Percentiles rank a stretch among this genome's conserved stretches.
Conservation (phyloP, 495 filamentous ascomycete genomes). For the Mytilinidion resinicola region DNA sequence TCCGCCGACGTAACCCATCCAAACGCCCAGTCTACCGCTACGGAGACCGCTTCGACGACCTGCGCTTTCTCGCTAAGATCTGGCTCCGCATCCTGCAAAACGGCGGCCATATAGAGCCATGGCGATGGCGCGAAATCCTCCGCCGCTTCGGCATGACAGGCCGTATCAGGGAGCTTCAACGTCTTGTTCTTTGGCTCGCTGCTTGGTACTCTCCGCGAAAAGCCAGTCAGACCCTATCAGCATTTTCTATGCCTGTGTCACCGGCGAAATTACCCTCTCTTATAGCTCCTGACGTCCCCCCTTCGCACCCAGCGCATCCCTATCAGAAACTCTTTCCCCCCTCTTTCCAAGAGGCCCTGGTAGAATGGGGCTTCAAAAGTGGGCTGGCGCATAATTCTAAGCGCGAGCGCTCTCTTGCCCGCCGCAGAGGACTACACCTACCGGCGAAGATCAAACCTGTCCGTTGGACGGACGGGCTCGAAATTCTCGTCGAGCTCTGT, state of each 20-base stretch:
- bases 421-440: neutral
- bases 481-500: constrained; percentile 16
- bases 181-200: constrained; percentile 23
- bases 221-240: constrained; percentile 3
- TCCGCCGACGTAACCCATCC: constrained; percentile 7
- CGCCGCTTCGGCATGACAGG: constrained; percentile 45
- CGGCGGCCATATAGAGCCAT: constrained; percentile 33
- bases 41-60: constrained; percentile 24
- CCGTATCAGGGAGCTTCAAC: constrained; percentile 36
- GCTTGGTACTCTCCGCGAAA: constrained; percentile 18
- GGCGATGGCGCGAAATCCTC: constrained; percentile 45
- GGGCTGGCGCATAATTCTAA: constrained; percentile 11
- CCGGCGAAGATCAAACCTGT: constrained; percentile 4
- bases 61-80: constrained; percentile 32
- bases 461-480: constrained; percentile 18
- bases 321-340: constrained; percentile 12
- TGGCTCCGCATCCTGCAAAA: constrained; percentile 33
- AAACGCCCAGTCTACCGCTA: constrained; percentile 3
- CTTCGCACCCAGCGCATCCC: constrained; percentile 4
- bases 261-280: constrained; percentile 2
- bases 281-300: neutral
- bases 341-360: constrained; percentile 13
- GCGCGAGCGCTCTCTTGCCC: constrained; percentile 13
- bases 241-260: constrained; percentile 1
- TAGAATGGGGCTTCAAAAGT: constrained; percentile 24